These are phyloP conservation scores for Lotmaria passim DNA, from an alignment of 208 protist genomes.

Conservation along the genomic window DNA sequence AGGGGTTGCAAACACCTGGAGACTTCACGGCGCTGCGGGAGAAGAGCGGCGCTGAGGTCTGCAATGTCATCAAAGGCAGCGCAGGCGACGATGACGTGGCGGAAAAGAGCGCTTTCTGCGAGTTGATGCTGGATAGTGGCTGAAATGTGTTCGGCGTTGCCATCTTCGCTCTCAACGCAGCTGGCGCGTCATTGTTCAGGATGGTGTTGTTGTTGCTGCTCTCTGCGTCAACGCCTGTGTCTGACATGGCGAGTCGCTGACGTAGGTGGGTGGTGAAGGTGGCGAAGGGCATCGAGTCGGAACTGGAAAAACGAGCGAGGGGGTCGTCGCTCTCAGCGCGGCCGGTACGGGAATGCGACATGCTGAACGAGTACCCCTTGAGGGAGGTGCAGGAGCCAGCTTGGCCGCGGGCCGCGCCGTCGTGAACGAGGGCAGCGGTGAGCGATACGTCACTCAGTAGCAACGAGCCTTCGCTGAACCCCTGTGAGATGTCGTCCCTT, in stretches of 20 bases:
- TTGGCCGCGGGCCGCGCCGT: neutral
- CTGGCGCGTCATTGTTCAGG: neutral
- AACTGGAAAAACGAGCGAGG: no score
- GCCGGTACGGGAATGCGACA: neutral
- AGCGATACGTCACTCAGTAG: no score
- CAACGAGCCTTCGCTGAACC: neutral
- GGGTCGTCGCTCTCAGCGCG: slow-evolving; percentile 1
- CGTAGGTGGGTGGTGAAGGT: slow-evolving; percentile 17
- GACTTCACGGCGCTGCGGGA: neutral
- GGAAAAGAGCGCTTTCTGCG: neutral
- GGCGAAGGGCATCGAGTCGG: neutral
- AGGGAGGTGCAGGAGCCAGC: neutral
- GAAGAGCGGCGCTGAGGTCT: neutral
- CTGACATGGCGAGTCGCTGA: slow-evolving; percentile 6
- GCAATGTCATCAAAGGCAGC: no score
- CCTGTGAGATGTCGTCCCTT: neutral
- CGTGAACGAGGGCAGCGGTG: neutral
- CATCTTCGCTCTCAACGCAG: no score
- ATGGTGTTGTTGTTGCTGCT: neutral
- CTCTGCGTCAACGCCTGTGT: neutral
- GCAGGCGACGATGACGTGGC: neutral
- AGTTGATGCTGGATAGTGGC: slow-evolving; percentile 5
- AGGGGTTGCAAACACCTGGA: neutral
- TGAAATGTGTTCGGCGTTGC: neutral
- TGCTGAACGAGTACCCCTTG: neutral